Evolutionary conservation across 106 monocot genomes (phyloP).

Genomic region (Allium fistulosum): DNA sequence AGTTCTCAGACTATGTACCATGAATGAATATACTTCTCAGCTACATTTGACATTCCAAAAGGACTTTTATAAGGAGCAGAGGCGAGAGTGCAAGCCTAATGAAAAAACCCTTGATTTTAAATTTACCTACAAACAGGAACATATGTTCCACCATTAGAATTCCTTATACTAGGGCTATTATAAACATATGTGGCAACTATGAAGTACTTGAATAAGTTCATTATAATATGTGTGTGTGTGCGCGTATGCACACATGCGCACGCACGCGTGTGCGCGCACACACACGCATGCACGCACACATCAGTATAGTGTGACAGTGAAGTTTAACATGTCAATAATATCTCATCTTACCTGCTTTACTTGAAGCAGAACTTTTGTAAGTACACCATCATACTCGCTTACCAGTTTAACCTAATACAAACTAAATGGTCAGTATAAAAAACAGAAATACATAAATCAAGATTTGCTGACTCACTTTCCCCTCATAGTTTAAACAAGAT

Average conservation of each 20-base stretch:
- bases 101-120: no score
- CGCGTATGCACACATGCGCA: no score
- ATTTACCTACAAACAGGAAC: no score
- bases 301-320: neutral
- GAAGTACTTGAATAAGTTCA: neutral
- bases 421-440: neutral
- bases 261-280: no score
- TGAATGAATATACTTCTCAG: no score
- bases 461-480: slow-evolving; percentile 55
- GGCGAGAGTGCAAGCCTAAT: no score
- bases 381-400: slow-evolving; percentile 68
- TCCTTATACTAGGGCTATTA: neutral
- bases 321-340: neutral
- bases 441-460: slow-evolving; percentile 1
- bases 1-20: no score
- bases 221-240: no score
- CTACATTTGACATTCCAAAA: no score
- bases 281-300: no score
- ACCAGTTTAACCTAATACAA: slow-evolving; percentile 58
- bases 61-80: no score
- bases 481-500: slow-evolving; percentile 70
- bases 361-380: slow-evolving; percentile 71
- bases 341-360: slow-evolving; percentile 49
- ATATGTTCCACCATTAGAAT: no score
- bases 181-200: neutral